Conservation (phyloP, 2,329 filamentous ascomycete species). For the Nannizziopsis barbatae region DNA sequence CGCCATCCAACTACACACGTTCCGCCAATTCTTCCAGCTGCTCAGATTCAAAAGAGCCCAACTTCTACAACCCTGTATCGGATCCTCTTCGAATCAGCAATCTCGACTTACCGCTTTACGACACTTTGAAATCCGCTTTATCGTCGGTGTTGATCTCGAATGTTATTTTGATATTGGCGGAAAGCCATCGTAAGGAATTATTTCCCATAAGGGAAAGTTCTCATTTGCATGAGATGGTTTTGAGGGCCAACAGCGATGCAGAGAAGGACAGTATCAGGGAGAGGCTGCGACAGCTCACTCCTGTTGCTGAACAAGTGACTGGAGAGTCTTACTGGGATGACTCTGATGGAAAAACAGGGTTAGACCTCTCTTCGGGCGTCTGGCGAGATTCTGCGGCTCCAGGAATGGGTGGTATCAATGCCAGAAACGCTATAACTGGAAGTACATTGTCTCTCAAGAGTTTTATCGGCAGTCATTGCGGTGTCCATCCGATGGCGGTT, state of each 20-base stretch:
- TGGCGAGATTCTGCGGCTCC: slow-evolving; percentile 19
- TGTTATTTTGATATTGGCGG: slow-evolving; percentile 24
- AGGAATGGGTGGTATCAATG: slow-evolving; percentile 25
- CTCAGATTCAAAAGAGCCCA: background rate
- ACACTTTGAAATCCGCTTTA: slow-evolving; percentile 20
- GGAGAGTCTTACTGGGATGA: slow-evolving; percentile 19
- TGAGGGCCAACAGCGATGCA: slow-evolving; percentile 18
- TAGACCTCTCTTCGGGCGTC: slow-evolving; percentile 9
- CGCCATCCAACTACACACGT: background rate
- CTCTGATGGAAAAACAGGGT: background rate
- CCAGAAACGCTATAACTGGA: slow-evolving; percentile 23
- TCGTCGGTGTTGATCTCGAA: slow-evolving; percentile 23
- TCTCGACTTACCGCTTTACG: slow-evolving; percentile 21
- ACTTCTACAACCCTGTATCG: slow-evolving; percentile 22
- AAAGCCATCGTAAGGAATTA: slow-evolving; percentile 25
- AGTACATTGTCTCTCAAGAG: slow-evolving; percentile 27
- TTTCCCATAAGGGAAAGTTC: slow-evolving; percentile 24
- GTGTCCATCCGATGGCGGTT: slow-evolving; percentile 22
- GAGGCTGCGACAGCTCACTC: slow-evolving; percentile 21
- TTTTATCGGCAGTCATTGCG: slow-evolving; percentile 24
- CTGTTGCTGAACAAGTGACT: slow-evolving; percentile 23
- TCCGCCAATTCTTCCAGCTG: slow-evolving; percentile 1
- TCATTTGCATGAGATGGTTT: slow-evolving; percentile 20
- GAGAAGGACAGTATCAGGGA: slow-evolving; percentile 16
- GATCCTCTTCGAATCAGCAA: slow-evolving; percentile 27